Percentiles rank a stretch among this genome's conserved stretches.
phyloP scores from a whole-genome alignment of 768 basidiomycete species.

The Lyophyllum decastes region DNA sequence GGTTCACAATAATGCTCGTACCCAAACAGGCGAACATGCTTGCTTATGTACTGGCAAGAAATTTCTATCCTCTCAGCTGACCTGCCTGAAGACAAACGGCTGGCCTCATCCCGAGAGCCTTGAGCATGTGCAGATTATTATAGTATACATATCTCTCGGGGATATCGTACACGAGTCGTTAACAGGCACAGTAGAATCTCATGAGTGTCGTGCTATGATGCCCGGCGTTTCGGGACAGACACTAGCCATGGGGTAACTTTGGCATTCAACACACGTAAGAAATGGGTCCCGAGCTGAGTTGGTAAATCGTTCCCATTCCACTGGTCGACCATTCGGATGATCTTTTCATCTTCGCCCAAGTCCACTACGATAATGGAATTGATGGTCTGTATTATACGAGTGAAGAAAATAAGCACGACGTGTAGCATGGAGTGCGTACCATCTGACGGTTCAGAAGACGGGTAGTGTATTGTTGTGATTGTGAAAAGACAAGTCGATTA shows the following conservation, averaged over 20 bases:
- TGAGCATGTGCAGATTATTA: background rate
- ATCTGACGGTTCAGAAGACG: constrained; percentile 53
- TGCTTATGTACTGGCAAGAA: background rate
- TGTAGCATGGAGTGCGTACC: constrained; percentile 26
- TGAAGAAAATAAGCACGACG: background rate
- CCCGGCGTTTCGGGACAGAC: constrained; percentile 40
- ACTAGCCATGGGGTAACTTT: constrained; percentile 56
- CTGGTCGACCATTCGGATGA: constrained; percentile 57
- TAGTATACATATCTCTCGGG: background rate
- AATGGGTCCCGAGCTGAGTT: constrained; percentile 44
- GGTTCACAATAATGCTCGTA: background rate
- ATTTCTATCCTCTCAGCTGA: background rate
- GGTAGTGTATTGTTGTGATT: constrained; percentile 63
- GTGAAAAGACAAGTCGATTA: constrained; percentile 60
- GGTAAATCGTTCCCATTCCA: constrained; percentile 60
- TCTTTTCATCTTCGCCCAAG: constrained; percentile 65
- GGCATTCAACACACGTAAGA: constrained; percentile 52
- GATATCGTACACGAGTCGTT: background rate
- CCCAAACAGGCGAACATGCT: background rate
- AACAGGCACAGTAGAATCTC: background rate
- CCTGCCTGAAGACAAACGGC: background rate
- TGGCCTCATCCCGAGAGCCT: background rate
- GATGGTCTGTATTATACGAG: constrained; percentile 39
- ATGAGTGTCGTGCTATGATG: background rate
- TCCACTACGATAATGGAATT: constrained; percentile 65